A percentile compares a stretch with the other conserved stretches of the same genome.
Evolutionary conservation across 306 rosid genomes (phyloP).

Genomic region (Albizia julibrissin): DNA sequence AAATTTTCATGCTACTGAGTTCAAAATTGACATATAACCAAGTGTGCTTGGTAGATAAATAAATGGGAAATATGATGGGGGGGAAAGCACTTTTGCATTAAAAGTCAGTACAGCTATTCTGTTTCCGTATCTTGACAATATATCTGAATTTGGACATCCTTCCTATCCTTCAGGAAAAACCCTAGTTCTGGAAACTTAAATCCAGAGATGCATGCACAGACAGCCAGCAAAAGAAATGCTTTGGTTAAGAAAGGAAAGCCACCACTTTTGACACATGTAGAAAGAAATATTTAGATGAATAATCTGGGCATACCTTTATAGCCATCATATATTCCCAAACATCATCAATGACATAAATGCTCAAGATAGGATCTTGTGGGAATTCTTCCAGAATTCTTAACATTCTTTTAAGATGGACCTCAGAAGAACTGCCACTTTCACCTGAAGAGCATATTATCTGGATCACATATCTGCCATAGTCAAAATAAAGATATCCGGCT

Average conservation of each 20-base stretch:
- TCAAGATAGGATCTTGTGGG: conserved; percentile 86
- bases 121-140: conserved; percentile 11
- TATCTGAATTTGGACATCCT: conserved; percentile 2
- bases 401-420: conserved; percentile 86
- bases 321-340: conserved; percentile 99
- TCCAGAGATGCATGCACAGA: conserved; percentile 8
- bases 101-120: neutral
- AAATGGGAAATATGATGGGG: neutral
- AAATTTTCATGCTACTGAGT: neutral
- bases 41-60: neutral
- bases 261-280: conserved; percentile 9
- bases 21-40: conserved; percentile 24
- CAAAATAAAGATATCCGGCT: conserved; percentile 34
- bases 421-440: conserved; percentile 69
- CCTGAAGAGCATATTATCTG: conserved; percentile 50
- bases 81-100: neutral
- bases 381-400: conserved; percentile 91
- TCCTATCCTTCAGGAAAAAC: conserved; percentile 11
- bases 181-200: conserved; percentile 9
- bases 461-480: conserved; percentile 28
- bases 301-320: conserved; percentile 65
- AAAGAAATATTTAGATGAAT: conserved; percentile 10
- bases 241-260: conserved; percentile 16
- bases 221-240: conserved; percentile 19
- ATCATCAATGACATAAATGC: conserved; percentile 89